Base-by-base conservation (phyloP, 495 filamentous ascomycete genomes). In the Lasiosphaeriaceae sp. region DNA sequence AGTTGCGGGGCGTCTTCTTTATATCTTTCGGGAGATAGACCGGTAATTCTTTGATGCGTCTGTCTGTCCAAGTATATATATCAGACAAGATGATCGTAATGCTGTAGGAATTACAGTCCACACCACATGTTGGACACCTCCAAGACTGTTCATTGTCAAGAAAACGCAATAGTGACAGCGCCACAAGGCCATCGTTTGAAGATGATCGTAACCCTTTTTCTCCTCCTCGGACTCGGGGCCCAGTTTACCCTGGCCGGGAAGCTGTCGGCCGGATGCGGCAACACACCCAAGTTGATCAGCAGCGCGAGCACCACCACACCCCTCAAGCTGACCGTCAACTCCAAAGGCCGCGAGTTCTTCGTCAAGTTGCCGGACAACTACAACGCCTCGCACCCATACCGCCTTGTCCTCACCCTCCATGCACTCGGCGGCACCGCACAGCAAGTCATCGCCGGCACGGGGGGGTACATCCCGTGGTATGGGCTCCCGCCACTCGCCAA, bases 401-500 rank as follows among this genome's bases (percentile, higher is more conserved):
- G 71, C 1, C 65, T 79, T 9, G 65, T 79, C 59, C 69, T 76
- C 58, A 71, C 67, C 1, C 59, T 74, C 14, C 75, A 79, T 63
- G 69, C 66, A 51, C 68, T 73, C 9, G 64, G 68, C 12, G 77
- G 74, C 14, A 59, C 34, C 56, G 75, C 66, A 24, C 61, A 57
- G 34, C 58, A 69, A 39, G 68, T 72, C 49, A 65, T 71, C 19
- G 63, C 57, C 29, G 70, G 72, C 47, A 62, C 61, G 14, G 68
- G 67, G 20, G 63, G 66, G 16, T 65, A 66, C 51, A 26, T 65
- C 20, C 59, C 65, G 11, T 78, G 63, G 49, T 78, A 79, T 55
- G 72, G 75, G 24, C 60, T 78, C 2, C 65, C 67, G 11, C 29
- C 58, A 6, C 66, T 75, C 20, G 66, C 71, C 59, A 64, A 72